Percentiles rank a stretch among this genome's conserved stretches.
These are phyloP conservation scores for Xylaria bambusicola DNA, from an alignment of 495 filamentous ascomycete species.

Conservation along the genomic window DNA sequence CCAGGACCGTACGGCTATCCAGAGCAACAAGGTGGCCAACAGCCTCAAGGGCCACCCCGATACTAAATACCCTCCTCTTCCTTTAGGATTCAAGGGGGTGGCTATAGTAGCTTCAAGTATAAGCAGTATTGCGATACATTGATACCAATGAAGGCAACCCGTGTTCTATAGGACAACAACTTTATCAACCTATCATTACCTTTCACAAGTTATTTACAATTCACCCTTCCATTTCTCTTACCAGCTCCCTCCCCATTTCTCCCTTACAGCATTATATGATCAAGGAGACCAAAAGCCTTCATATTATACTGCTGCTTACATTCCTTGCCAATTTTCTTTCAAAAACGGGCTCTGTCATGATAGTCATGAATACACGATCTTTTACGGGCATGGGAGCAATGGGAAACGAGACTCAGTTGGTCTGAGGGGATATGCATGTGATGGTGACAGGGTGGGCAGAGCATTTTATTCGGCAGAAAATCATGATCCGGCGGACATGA, in stretches of 20 bases:
- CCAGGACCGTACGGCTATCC: slow-evolving; percentile 41
- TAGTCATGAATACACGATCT: slow-evolving; percentile 27
- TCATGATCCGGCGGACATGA: no score
- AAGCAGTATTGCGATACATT: no score
- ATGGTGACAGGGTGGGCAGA: no score
- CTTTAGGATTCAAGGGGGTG: background rate
- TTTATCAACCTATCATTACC: background rate
- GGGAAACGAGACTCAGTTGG: background rate
- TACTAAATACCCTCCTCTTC: slow-evolving; percentile 22
- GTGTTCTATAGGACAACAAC: background rate
- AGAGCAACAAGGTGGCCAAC: slow-evolving; percentile 35
- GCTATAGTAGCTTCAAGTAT: background rate
- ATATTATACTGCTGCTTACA: background rate
- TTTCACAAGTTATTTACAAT: no score
- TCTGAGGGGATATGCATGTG: background rate
- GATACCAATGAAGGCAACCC: no score
- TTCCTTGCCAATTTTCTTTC: slow-evolving; percentile 1
- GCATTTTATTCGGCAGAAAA: no score
- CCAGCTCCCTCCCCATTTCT: no score
- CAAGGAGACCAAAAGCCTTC: no score
- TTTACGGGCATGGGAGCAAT: slow-evolving; percentile 9
- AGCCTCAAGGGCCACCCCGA: slow-evolving; percentile 37
- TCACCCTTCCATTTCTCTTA: no score
- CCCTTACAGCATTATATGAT: slow-evolving; percentile 2
- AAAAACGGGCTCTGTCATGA: slow-evolving; percentile 6